Percentiles rank a stretch among this genome's conserved stretches.
These are phyloP conservation scores for Hydrangea macrophylla DNA, from an alignment of 148 eudicot genomes.

Conservation along the genomic window DNA sequence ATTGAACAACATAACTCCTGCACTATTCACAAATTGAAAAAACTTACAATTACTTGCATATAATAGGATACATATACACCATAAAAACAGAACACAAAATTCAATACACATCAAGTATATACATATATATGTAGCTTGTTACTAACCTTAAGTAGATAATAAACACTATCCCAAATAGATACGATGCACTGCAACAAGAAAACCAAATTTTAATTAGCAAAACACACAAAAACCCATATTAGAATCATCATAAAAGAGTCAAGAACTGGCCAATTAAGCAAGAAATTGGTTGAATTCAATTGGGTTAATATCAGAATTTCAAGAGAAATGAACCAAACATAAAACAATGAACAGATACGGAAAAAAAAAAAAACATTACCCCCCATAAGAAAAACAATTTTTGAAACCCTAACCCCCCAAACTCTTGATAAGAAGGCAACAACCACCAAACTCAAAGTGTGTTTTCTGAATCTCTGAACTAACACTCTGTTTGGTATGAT, in stretches of 20 bases:
- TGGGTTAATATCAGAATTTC: not conserved
- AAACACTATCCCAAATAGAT: slow-evolving; percentile 4
- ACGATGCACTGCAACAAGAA: slow-evolving; percentile 8
- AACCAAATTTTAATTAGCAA: too few species aligned
- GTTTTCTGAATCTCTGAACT: too few species aligned
- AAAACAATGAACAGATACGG: slow-evolving; percentile 1
- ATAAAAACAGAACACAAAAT: too few species aligned
- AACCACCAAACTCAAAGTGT: too few species aligned
- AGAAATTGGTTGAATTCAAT: slow-evolving; percentile 5
- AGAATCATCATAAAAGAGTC: not conserved
- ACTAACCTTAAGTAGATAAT: slow-evolving; percentile 7
- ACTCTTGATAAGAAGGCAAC: not conserved
- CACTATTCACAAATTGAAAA: slow-evolving; percentile 5
- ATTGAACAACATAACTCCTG: slow-evolving; percentile 12
- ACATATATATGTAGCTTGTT: not conserved
- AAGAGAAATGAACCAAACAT: not conserved
- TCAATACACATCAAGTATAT: too few species aligned
- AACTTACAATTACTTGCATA: too few species aligned
- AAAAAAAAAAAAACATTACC: not conserved
- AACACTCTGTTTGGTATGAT: too few species aligned
- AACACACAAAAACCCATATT: not conserved
- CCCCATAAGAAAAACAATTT: not conserved
- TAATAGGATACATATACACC: too few species aligned
- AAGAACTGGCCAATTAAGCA: not conserved
- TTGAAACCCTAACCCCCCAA: not conserved